These are phyloP conservation scores for Cladosporium austrohemisphaericum DNA, from an alignment of 2,329 filamentous ascomycete species.

Conservation along the genomic window DNA sequence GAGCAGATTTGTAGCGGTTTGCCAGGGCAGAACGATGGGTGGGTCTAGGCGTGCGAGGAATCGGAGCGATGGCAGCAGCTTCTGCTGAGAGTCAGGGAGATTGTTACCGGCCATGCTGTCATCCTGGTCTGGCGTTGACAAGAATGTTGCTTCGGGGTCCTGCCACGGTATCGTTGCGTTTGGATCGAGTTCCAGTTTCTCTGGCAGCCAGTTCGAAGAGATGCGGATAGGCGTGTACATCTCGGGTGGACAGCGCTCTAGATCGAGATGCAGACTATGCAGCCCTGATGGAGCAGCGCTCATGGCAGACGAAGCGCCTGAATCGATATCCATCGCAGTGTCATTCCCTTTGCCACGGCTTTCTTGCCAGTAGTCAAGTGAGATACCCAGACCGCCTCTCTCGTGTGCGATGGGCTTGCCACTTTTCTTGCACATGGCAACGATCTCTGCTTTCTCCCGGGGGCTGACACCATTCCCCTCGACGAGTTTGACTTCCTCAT, in stretches of 20 bases:
- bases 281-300: neutral
- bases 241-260: conserved; percentile 46
- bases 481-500: conserved; percentile 53
- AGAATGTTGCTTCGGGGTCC: conserved; percentile 63
- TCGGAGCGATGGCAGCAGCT: conserved; percentile 64
- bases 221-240: conserved; percentile 62
- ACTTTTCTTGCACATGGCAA: conserved; percentile 65
- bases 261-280: conserved; percentile 58
- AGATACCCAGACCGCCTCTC: conserved; percentile 63
- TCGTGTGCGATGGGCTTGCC: conserved; percentile 70
- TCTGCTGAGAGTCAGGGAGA: conserved; percentile 50
- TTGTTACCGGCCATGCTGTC: conserved; percentile 24
- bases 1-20: conserved; percentile 60
- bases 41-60: conserved; percentile 74
- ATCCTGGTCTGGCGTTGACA: conserved; percentile 42
- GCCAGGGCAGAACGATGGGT: conserved; percentile 65
- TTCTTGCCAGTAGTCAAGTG: conserved; percentile 67
- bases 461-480: neutral
- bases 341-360: conserved; percentile 31
- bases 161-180: conserved; percentile 57
- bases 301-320: neutral
- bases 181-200: conserved; percentile 66
- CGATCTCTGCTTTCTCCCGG: conserved; percentile 36
- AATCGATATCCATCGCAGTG: conserved; percentile 34
- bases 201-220: conserved; percentile 70